A percentile compares a stretch with the other conserved stretches of the same genome.
Evolutionary conservation across 2,329 filamentous ascomycete species (phyloP).

Genomic region (Westerdykella aurantiaca): DNA sequence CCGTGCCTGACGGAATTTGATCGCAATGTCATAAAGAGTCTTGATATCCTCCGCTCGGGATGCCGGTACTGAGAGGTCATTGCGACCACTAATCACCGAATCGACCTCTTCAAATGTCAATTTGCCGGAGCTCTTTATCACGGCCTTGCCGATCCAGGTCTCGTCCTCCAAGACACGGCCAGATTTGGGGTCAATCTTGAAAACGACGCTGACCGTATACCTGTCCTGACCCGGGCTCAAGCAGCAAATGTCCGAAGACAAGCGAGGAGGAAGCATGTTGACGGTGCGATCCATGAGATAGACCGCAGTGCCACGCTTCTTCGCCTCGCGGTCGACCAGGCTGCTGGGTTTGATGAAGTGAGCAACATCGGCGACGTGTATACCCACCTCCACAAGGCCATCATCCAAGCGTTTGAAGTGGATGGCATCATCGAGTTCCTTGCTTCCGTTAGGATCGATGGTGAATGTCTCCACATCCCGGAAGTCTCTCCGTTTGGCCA

Average conservation of each 20-base stretch:
- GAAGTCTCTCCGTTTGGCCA: conserved; percentile 81
- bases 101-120: conserved; percentile 83
- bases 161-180: conserved; percentile 77
- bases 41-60: conserved; percentile 71
- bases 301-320: conserved; percentile 94
- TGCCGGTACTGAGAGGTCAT: conserved; percentile 59
- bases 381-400: conserved; percentile 85
- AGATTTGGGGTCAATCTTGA: conserved; percentile 77
- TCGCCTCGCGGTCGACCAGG: conserved; percentile 91
- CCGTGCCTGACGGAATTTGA: conserved; percentile 84
- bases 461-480: conserved; percentile 84
- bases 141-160: conserved; percentile 87
- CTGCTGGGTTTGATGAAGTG: conserved; percentile 97
- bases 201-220: conserved; percentile 86
- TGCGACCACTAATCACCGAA: conserved; percentile 62
- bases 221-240: conserved; percentile 82
- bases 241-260: conserved; percentile 83
- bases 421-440: conserved; percentile 85
- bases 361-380: conserved; percentile 90
- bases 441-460: conserved; percentile 80
- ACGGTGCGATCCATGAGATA: conserved; percentile 87
- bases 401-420: conserved; percentile 81
- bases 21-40: conserved; percentile 71
- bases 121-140: conserved; percentile 87
- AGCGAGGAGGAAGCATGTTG: conserved; percentile 78